These are phyloP conservation scores for Lachancea cidri DNA, from an alignment of 805 yeast genomes.

Conservation along the genomic window DNA sequence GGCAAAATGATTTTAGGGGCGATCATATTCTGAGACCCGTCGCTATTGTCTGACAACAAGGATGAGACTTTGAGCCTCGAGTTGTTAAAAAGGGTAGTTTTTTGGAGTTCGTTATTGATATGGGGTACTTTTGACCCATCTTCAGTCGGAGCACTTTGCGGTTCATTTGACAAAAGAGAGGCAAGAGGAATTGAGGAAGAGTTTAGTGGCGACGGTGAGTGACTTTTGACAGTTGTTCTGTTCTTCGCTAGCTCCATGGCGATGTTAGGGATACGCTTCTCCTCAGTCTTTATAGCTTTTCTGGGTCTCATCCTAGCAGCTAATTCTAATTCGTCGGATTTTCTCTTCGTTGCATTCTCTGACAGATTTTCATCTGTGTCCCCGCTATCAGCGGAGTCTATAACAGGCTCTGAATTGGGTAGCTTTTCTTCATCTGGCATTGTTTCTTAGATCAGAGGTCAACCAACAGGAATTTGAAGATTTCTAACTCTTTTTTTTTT, in stretches of 20 bases:
- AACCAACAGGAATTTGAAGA: too few species aligned
- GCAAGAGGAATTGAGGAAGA: conserved; percentile 13
- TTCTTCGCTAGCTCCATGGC: conserved; percentile 32
- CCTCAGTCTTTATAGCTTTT: conserved; percentile 6
- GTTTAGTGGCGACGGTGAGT: conserved; percentile 11
- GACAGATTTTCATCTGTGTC: not conserved
- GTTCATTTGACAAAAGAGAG: conserved; percentile 7
- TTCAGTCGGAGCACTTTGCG: not conserved
- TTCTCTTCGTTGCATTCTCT: not conserved
- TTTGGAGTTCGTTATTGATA: conserved; percentile 1
- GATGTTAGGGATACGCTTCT: conserved; percentile 22
- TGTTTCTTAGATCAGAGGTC: too few species aligned
- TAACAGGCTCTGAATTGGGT: not conserved
- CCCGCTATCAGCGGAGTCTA: not conserved
- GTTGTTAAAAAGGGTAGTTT: not conserved
- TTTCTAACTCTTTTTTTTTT: too few species aligned
- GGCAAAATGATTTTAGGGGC: conserved; percentile 22
- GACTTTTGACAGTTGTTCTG: conserved; percentile 20
- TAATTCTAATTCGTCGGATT: not conserved
- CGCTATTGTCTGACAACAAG: conserved; percentile 10
- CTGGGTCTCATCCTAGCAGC: conserved; percentile 3
- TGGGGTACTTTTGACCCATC: not conserved
- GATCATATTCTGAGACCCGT: not conserved
- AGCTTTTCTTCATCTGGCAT: not conserved
- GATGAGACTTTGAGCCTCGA: conserved; percentile 17